Base-by-base conservation (phyloP, 805 yeast genomes). In the Tetrapisispora fleetii region DNA sequence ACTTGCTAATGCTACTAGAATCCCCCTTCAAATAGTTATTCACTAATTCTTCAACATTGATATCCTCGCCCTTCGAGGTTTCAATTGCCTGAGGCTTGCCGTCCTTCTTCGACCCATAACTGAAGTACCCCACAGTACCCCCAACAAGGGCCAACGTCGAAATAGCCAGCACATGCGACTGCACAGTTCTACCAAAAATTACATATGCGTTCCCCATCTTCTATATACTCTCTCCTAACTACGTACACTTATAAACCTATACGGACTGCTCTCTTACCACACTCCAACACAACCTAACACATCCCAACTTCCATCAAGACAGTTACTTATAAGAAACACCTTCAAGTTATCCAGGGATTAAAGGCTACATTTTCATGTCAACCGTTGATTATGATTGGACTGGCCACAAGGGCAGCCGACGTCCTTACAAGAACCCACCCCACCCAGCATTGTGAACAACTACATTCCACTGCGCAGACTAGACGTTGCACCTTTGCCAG, bases 111-210 rank as follows among this genome's bases (percentile, higher is more conserved):
- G 32, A 16, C 40, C 40, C 17, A 32, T 38, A 21, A 16, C 18
- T 45, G 11, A 32, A 32, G 18, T 30, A 39, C 17, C 22, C 48
- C n/a, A 40, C 45, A 19, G 42, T 28, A 22, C 52, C 52, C 18
- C 60, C 65, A 21, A 54, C 52, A 10, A 62, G 52, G 19, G 54
- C 49, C 24, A 56, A 40, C 5, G 96, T 88, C 55, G 84, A 90
- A 57, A 89, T 70, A 45, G 96, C 84, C 67, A 90, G 79, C 54
- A 78, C 82, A 72, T 89, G 93, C 52, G 98, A 79, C 60, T 81
- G 88, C 60, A 90, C 81, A 53, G 85, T 71, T 72, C 75, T 87
- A 52, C 98, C 98, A 60, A 88, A 74, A 59, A 90, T 83, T 54
- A 71, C 74, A 76, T 90, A 90, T 64, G 87, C 85, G 63, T 52